Conservation (phyloP, 148 eudicot species). For the Camellia granthamiana region DNA sequence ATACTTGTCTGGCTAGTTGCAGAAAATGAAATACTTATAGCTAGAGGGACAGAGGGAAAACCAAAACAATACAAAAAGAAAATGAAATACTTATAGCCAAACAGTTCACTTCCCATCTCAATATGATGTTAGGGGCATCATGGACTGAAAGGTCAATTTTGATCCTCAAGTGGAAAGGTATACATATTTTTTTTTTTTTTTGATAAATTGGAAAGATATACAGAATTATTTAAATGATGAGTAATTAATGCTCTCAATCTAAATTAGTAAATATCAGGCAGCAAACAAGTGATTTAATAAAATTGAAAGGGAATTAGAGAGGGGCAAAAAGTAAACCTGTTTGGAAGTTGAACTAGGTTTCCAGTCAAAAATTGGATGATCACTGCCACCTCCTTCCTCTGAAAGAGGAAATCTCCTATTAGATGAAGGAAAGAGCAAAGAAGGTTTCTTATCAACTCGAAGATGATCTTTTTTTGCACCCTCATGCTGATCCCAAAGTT, state of each 20-base stretch:
- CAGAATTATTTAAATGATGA: not conserved
- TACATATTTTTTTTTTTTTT: not conserved
- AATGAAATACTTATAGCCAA: not conserved
- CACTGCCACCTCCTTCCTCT: constrained; percentile 44
- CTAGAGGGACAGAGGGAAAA: too few species aligned
- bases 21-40: too few species aligned
- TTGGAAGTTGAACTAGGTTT: constrained; percentile 49
- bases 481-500: constrained; percentile 62
- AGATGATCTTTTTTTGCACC: constrained; percentile 48
- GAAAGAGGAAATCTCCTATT: constrained; percentile 45
- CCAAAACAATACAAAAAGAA: not conserved
- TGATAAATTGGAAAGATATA: not conserved
- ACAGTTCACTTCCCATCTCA: not conserved
- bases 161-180: constrained; percentile 1
- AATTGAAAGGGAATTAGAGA: not conserved
- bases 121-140: not conserved
- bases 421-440: constrained; percentile 49
- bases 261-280: not conserved
- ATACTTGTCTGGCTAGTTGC: constrained; percentile 44
- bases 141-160: too few species aligned
- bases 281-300: not conserved
- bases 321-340: constrained; percentile 46
- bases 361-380: constrained; percentile 69
- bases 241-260: not conserved
- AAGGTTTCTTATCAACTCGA: constrained; percentile 48